Evolutionary conservation across 805 yeast species (phyloP).

Genomic region (Ogataea nitratoaversa): DNA sequence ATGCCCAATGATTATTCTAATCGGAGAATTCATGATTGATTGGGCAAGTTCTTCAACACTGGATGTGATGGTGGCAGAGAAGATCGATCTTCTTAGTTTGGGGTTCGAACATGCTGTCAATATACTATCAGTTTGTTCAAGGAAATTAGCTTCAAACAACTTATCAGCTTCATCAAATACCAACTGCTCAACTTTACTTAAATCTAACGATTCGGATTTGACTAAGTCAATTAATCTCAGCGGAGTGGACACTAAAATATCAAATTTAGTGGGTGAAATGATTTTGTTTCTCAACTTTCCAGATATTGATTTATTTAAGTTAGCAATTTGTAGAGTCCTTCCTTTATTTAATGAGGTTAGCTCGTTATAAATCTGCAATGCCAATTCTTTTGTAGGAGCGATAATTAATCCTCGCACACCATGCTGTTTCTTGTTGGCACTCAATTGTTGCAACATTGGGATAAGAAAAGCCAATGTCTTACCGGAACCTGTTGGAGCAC

Average conservation of each 20-base stretch:
- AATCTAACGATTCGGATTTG: slow-evolving; percentile 53
- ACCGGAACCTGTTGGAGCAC: slow-evolving; percentile 99
- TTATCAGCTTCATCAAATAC: slow-evolving; percentile 96
- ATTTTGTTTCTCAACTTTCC: slow-evolving; percentile 61
- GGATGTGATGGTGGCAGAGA: slow-evolving; percentile 94
- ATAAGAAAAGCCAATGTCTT: slow-evolving; percentile 87
- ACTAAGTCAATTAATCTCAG: slow-evolving; percentile 78
- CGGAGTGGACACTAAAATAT: slow-evolving; percentile 84
- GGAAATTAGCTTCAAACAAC: slow-evolving; percentile 79
- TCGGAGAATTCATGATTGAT: slow-evolving; percentile 78
- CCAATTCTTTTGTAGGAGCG: slow-evolving; percentile 93
- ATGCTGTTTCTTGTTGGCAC: slow-evolving; percentile 28
- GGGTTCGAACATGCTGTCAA: slow-evolving; percentile 53
- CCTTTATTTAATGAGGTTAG: slow-evolving; percentile 55
- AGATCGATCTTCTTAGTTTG: slow-evolving; percentile 67
- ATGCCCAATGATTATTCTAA: slow-evolving; percentile 85
- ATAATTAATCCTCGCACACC: slow-evolving; percentile 75
- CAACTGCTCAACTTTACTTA: slow-evolving; percentile 65
- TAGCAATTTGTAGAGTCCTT: slow-evolving; percentile 52
- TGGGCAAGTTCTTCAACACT: slow-evolving; percentile 85
- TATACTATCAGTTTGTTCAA: slow-evolving; percentile 87
- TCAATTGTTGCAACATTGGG: slow-evolving; percentile 63
- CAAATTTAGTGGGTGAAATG: slow-evolving; percentile 60
- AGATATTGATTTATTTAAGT: slow-evolving; percentile 69
- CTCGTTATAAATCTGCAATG: slow-evolving; percentile 76